phyloP scores from a whole-genome alignment of 106 monocot genomes.

The Allium cepa region DNA sequence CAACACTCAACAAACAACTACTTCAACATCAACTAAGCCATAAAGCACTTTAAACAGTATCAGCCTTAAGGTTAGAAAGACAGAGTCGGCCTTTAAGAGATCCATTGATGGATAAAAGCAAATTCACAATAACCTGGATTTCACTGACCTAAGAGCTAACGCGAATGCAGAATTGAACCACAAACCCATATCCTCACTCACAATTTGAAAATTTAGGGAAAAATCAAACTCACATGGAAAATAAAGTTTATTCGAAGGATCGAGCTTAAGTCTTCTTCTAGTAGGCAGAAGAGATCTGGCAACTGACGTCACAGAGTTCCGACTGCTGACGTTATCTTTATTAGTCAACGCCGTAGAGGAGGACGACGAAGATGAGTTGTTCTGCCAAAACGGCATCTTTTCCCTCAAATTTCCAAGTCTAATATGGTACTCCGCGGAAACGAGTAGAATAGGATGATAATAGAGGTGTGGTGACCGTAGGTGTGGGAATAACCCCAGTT shows the following conservation, averaged over 20 bases:
- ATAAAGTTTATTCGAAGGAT: constrained; percentile 84
- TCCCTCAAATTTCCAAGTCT: neutral
- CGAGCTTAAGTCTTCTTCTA: constrained; percentile 66
- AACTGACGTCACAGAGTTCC: constrained; percentile 42
- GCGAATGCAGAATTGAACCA: neutral
- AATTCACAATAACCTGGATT: too few species aligned
- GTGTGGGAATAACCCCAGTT: neutral
- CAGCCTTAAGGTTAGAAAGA: too few species aligned
- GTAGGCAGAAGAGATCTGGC: constrained; percentile 67
- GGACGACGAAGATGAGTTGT: neutral
- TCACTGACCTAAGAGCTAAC: too few species aligned
- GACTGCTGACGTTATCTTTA: neutral
- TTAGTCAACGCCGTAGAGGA: constrained; percentile 1
- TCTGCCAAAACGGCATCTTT: constrained; percentile 11
- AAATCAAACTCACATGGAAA: constrained; percentile 64
- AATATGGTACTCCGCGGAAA: neutral
- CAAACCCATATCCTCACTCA: neutral
- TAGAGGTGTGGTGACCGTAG: neutral
- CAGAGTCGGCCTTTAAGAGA: too few species aligned
- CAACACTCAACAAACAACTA: too few species aligned
- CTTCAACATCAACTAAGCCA: too few species aligned
- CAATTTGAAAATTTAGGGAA: too few species aligned
- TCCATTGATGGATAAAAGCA: too few species aligned
- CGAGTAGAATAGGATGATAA: neutral
- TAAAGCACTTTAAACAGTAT: too few species aligned